phyloP scores from a whole-genome alignment of 2,329 filamentous ascomycete genomes.

The Penicillium concentricum region DNA sequence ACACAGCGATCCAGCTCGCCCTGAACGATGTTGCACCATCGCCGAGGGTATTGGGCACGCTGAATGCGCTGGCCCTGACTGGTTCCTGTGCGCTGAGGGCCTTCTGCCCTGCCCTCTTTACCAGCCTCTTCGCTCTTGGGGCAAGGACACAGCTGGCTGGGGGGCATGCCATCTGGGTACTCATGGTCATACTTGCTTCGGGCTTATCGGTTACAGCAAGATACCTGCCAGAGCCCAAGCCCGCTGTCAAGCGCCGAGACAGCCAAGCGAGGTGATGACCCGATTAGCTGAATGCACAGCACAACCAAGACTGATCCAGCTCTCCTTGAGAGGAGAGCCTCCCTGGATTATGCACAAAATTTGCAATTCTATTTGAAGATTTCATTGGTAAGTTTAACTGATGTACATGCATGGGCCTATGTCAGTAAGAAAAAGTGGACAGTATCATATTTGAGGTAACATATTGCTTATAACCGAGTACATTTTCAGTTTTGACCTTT shows the following conservation, averaged over 20 bases:
- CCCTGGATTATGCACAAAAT: neutral
- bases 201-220: slow-evolving; percentile 31
- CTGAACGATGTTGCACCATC: slow-evolving; percentile 72
- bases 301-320: neutral
- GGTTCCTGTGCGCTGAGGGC: slow-evolving; percentile 61
- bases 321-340: neutral
- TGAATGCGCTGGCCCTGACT: slow-evolving; percentile 70
- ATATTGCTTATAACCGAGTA: neutral
- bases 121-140: slow-evolving; percentile 67
- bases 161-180: slow-evolving; percentile 64
- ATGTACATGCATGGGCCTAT: neutral
- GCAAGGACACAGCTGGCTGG: slow-evolving; percentile 60
- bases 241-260: neutral
- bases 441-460: neutral
- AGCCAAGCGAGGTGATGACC: neutral
- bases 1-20: slow-evolving; percentile 69
- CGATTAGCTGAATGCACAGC: neutral
- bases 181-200: slow-evolving; percentile 33
- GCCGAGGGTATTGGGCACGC: slow-evolving; percentile 62
- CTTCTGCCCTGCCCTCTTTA: slow-evolving; percentile 64
- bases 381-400: neutral
- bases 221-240: slow-evolving; percentile 17
- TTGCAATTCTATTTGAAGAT: neutral
- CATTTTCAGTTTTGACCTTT: too few species aligned
- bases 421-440: neutral